phyloP scores from a whole-genome alignment of 805 yeast genomes.

The Teunomyces kruisii region DNA sequence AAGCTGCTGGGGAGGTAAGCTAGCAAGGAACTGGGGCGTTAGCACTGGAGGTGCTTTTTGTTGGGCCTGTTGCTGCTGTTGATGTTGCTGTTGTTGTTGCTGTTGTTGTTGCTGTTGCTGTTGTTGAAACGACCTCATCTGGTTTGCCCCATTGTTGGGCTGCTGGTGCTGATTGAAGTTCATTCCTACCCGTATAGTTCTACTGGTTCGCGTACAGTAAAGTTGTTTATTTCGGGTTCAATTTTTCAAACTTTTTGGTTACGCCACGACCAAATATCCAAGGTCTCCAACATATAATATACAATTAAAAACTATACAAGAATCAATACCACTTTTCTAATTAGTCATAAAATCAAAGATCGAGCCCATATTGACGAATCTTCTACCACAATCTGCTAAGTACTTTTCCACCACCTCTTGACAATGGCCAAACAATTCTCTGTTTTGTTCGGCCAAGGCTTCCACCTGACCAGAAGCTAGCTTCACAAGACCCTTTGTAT shows the following conservation, averaged over 20 bases:
- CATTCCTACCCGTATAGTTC: slow-evolving; percentile 7
- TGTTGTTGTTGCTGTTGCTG: slow-evolving; percentile 10
- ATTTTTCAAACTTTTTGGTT: not conserved
- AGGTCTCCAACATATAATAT: not conserved
- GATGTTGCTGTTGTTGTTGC: slow-evolving; percentile 14
- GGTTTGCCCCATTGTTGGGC: not conserved
- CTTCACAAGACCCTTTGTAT: slow-evolving; percentile 14
- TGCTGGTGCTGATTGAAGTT: slow-evolving; percentile 14
- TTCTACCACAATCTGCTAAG: slow-evolving; percentile 77
- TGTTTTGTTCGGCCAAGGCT: slow-evolving; percentile 79
- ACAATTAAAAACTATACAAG: not conserved
- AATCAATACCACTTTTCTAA: not conserved
- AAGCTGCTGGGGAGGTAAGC: slow-evolving; percentile 41
- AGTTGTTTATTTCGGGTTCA: not conserved
- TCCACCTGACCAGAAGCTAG: slow-evolving; percentile 55
- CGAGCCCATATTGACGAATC: slow-evolving; percentile 81
- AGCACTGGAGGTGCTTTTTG: slow-evolving; percentile 23
- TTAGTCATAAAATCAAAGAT: slow-evolving; percentile 64
- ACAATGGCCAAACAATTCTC: slow-evolving; percentile 54
- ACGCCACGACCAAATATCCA: slow-evolving; percentile 3
- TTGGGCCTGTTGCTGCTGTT: slow-evolving; percentile 13
- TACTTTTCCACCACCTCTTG: slow-evolving; percentile 68
- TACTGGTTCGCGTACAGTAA: not conserved
- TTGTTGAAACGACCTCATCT: slow-evolving; percentile 8
- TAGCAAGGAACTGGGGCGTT: slow-evolving; percentile 23